Conservation (phyloP, 2,329 filamentous ascomycete species). For the Microsporum canis region DNA sequence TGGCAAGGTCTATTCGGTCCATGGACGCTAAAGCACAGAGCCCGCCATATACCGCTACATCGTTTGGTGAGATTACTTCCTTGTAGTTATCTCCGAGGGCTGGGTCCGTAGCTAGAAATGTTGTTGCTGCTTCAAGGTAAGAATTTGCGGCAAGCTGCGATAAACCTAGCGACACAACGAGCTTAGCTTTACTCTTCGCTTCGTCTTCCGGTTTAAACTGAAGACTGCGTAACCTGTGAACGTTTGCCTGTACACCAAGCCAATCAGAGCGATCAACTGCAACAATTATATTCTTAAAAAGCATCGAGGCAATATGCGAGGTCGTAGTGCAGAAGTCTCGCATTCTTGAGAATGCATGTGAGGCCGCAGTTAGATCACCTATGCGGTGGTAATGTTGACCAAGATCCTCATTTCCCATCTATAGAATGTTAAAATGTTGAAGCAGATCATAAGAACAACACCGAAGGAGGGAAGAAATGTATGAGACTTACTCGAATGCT, state of each 20-base stretch:
- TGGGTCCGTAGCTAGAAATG: slow-evolving; percentile 56
- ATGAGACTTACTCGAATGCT: slow-evolving; percentile 63
- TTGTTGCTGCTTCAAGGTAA: slow-evolving; percentile 56
- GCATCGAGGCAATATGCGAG: slow-evolving; percentile 73
- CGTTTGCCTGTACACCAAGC: slow-evolving; percentile 52
- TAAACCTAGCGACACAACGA: slow-evolving; percentile 52
- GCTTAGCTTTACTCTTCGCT: slow-evolving; percentile 51
- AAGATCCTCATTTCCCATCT: slow-evolving; percentile 94
- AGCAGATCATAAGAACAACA: slow-evolving; percentile 6
- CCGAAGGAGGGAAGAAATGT: neutral
- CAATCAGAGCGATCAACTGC: slow-evolving; percentile 69
- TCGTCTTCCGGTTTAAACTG: slow-evolving; percentile 48
- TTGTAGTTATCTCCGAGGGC: slow-evolving; percentile 49
- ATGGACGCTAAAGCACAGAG: slow-evolving; percentile 84
- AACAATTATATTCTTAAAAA: slow-evolving; percentile 64
- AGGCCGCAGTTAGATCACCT: slow-evolving; percentile 60
- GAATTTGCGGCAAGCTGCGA: slow-evolving; percentile 46
- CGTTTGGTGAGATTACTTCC: slow-evolving; percentile 67
- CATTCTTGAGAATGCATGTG: slow-evolving; percentile 75
- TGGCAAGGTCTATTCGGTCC: slow-evolving; percentile 64
- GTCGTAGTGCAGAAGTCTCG: slow-evolving; percentile 76
- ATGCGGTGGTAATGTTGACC: slow-evolving; percentile 70
- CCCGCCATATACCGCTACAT: slow-evolving; percentile 84
- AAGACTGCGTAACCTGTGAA: slow-evolving; percentile 45
- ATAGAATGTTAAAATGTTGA: slow-evolving; percentile 9